Conservation (phyloP, 441 rosid genomes). For the Erodium trifolium region DNA sequence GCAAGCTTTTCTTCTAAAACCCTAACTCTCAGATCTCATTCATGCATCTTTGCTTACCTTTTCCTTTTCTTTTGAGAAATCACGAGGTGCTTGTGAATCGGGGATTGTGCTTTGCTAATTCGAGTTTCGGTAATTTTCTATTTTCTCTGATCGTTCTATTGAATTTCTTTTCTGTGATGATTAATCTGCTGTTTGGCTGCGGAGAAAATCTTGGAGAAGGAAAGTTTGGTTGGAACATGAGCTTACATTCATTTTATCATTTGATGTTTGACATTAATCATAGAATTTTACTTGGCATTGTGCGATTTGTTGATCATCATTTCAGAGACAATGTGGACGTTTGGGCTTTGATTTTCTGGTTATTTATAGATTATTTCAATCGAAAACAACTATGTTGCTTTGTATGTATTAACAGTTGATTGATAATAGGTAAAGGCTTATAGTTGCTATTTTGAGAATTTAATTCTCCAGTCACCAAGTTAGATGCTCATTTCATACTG, state of each 20-base stretch:
- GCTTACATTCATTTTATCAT: neutral
- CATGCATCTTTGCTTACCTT: neutral
- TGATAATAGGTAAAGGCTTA: neutral
- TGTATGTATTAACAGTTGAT: neutral
- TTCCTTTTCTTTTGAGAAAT: neutral
- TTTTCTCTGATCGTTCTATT: neutral
- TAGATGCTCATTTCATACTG: neutral
- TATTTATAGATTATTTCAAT: neutral
- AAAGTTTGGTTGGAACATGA: neutral
- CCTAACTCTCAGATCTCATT: neutral
- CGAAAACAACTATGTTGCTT: too few species aligned
- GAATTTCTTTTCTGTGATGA: neutral
- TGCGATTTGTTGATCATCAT: neutral
- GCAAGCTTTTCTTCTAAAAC: neutral
- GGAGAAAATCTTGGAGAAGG: neutral
- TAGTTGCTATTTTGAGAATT: neutral
- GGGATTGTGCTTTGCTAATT: constrained; percentile 1
- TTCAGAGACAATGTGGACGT: neutral
- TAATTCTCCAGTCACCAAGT: neutral
- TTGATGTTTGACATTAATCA: neutral
- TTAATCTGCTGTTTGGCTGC: neutral
- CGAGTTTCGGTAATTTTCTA: neutral
- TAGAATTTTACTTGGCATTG: neutral
- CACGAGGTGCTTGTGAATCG: neutral
- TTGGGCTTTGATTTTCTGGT: neutral